These are phyloP conservation scores for Beauveria rudraprayagi DNA, from an alignment of 2,329 filamentous ascomycete genomes.

Conservation along the genomic window DNA sequence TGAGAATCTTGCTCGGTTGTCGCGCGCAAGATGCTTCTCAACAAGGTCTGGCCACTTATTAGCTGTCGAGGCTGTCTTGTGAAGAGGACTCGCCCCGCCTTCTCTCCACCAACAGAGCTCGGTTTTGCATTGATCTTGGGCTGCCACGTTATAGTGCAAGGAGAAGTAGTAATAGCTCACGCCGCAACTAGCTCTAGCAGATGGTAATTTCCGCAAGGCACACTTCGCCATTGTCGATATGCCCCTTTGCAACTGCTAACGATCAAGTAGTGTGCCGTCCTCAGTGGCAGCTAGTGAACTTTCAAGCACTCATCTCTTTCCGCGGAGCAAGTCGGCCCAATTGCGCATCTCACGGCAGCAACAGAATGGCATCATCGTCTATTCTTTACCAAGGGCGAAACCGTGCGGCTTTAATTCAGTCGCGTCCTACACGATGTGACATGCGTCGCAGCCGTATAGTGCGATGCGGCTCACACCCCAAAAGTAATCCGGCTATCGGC, in stretches of 20 bases:
- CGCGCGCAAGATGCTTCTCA: not conserved
- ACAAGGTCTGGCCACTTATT: not conserved
- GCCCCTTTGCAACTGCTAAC: not conserved
- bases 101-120: not conserved
- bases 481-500: not conserved
- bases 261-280: not conserved
- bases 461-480: not conserved
- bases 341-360: not conserved
- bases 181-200: not conserved
- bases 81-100: not conserved
- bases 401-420: not conserved
- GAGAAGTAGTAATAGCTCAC: not conserved
- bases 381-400: not conserved
- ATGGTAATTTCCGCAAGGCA: not conserved
- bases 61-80: not conserved
- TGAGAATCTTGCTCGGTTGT: slow-evolving; percentile 1
- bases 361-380: not conserved
- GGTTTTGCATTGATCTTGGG: not conserved
- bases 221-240: not conserved
- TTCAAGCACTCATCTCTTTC: not conserved
- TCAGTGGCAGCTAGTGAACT: not conserved
- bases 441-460: slow-evolving; percentile 2
- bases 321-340: not conserved
- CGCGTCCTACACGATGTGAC: not conserved
- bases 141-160: not conserved